phyloP scores from a whole-genome alignment of 2,329 filamentous ascomycete genomes.

The Zymoseptoria pseudotritici region DNA sequence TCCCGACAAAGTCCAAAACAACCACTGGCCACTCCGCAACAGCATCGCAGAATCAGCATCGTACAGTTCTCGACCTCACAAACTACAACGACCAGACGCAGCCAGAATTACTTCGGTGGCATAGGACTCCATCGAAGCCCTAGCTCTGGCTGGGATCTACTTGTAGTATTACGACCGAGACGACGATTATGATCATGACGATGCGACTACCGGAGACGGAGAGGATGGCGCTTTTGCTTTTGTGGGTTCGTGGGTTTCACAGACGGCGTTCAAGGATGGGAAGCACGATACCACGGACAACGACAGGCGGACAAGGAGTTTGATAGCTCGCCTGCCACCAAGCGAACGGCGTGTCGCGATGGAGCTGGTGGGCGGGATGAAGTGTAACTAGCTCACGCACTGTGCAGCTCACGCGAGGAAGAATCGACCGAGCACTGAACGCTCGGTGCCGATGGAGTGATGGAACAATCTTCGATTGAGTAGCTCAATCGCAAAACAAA shows the following conservation, averaged over 20 bases:
- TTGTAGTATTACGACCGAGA: background rate
- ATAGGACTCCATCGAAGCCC: background rate
- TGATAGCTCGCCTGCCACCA: background rate
- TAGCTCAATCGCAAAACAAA: background rate
- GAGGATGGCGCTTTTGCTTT: background rate
- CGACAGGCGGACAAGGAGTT: background rate
- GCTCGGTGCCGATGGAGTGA: background rate
- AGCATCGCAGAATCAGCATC: background rate
- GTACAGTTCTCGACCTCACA: background rate
- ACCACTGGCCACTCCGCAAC: conserved; percentile 1
- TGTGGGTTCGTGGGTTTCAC: background rate
- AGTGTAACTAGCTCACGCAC: background rate
- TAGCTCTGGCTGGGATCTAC: background rate
- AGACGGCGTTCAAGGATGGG: background rate
- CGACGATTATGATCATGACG: background rate
- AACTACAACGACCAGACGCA: background rate
- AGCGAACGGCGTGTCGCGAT: background rate
- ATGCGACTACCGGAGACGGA: background rate
- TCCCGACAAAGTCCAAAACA: conserved; percentile 14
- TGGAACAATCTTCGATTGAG: background rate
- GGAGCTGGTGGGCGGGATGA: background rate
- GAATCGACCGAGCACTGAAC: background rate
- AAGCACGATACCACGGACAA: background rate
- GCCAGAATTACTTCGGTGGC: background rate
- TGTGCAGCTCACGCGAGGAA: background rate